Evolutionary conservation across 2,329 filamentous ascomycete species (phyloP), one percentile per base, ranked within the genome.

Genomic region (Sarocladium strictum): DNA sequence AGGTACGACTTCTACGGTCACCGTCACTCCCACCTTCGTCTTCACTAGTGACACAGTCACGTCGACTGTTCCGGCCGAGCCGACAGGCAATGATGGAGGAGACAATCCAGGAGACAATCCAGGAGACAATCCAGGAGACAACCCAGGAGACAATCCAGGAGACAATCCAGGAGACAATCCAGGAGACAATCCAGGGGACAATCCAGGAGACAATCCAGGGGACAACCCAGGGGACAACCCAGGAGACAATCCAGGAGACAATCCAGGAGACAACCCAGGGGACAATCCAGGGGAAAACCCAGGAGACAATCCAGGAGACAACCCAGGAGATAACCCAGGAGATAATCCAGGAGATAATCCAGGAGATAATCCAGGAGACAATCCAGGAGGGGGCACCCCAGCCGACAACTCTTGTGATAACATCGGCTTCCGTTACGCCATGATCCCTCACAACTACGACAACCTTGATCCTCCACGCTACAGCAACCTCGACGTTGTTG

Each of bases 381-480:
- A 38, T 19, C 12, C 12, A 38, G 35, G n/a, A 19, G 35, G 15
- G 35, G 35, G 35, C 6, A n/a, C 40, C 7, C 40, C 19, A 9
- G 40, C 23, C 40, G 40, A 45, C 23, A 45, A 7, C 6, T 45
- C 19, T 9, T 45, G 40, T 26, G 40, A 45, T 9, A 45, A 45
- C 21, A 24, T 17, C 17, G 40, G 40, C 40, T 45, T 45, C 40
- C 40, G 40, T 19, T 45, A 45, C 15, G 40, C 40, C 40, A 45
- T 45, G 40, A 45, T 45, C 40, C 40, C 40, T 24, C 40, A 45
- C 40, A 45, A 45, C 40, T 45, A 23, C 40, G 21, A 23, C 40
- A 45, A 45, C 40, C 5, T 4, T 17, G 40, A 45, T 23, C 14
- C 40, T 23, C 40, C 40, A 12, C 21, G 4, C 17, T 45, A 45